A percentile compares a stretch with the other conserved stretches of the same genome.
Evolutionary conservation across 2,329 filamentous ascomycete species (phyloP).

Genomic region (Lachnellula cervina): DNA sequence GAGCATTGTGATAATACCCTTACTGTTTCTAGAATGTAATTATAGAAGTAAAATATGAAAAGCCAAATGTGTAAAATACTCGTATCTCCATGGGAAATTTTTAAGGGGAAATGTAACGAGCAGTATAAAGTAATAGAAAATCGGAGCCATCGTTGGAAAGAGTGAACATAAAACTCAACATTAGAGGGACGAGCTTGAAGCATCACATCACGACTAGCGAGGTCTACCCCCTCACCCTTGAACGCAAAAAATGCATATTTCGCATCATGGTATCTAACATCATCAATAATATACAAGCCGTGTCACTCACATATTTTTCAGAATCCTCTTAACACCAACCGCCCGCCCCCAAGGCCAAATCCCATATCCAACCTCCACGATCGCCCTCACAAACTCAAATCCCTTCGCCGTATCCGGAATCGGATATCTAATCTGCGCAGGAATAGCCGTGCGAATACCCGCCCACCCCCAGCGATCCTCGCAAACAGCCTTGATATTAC

Average conservation of each 20-base stretch:
- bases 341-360: slow-evolving; percentile 28
- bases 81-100: too few species aligned
- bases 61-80: too few species aligned
- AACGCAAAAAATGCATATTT: not conserved
- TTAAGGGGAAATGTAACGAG: too few species aligned
- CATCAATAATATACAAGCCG: not conserved
- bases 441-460: slow-evolving; percentile 71
- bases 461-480: slow-evolving; percentile 62
- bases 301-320: slow-evolving; percentile 25
- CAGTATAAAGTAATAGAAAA: too few species aligned
- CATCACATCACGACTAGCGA: too few species aligned
- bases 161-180: too few species aligned
- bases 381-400: slow-evolving; percentile 60
- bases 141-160: too few species aligned
- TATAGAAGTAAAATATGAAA: too few species aligned
- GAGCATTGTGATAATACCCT: too few species aligned
- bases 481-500: slow-evolving; percentile 84
- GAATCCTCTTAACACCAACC: slow-evolving; percentile 29
- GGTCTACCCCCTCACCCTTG: too few species aligned
- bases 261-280: slow-evolving; percentile 4
- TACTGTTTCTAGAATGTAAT: too few species aligned
- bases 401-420: slow-evolving; percentile 58
- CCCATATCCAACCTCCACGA: slow-evolving; percentile 59
- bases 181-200: too few species aligned
- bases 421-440: slow-evolving; percentile 75